A percentile compares a stretch with the other conserved stretches of the same genome.
Evolutionary conservation across 2,329 filamentous ascomycete species (phyloP).

Genomic region (Trichoderma pleuroti): DNA sequence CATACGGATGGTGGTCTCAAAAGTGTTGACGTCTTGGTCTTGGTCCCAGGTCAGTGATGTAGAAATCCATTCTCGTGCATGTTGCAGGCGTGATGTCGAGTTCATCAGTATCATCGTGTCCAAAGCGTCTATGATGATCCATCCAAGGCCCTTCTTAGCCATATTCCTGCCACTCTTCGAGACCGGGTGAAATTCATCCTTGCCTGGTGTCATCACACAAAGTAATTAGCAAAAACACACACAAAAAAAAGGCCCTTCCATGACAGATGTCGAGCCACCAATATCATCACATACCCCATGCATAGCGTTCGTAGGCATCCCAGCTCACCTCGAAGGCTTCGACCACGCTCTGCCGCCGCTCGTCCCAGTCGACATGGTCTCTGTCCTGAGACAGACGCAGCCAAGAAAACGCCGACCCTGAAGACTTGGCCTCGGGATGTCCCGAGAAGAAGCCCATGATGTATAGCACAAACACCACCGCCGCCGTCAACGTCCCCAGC

Average conservation of each 20-base stretch:
- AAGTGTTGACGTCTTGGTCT: constrained; percentile 93
- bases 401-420: constrained; percentile 55
- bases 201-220: constrained; percentile 45
- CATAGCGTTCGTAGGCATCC: constrained; percentile 88
- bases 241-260: background rate
- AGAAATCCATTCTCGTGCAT: constrained; percentile 86
- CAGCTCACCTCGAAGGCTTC: constrained; percentile 90
- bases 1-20: constrained; percentile 98
- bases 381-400: constrained; percentile 47
- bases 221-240: background rate
- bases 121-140: constrained; percentile 95
- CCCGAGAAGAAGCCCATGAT: constrained; percentile 61
- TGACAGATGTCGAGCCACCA: background rate
- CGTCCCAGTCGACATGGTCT: constrained; percentile 65
- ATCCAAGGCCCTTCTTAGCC: constrained; percentile 84
- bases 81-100: constrained; percentile 75
- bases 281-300: constrained; percentile 70
- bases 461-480: constrained; percentile 62
- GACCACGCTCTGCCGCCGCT: constrained; percentile 74
- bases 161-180: constrained; percentile 78
- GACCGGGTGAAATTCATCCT: constrained; percentile 83
- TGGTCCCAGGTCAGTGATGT: constrained; percentile 81
- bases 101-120: constrained; percentile 99
- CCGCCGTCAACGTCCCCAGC: constrained; percentile 48
- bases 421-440: constrained; percentile 35